These are phyloP conservation scores for Amanita exitialis DNA, from an alignment of 768 basidiomycete species.

Conservation along the genomic window DNA sequence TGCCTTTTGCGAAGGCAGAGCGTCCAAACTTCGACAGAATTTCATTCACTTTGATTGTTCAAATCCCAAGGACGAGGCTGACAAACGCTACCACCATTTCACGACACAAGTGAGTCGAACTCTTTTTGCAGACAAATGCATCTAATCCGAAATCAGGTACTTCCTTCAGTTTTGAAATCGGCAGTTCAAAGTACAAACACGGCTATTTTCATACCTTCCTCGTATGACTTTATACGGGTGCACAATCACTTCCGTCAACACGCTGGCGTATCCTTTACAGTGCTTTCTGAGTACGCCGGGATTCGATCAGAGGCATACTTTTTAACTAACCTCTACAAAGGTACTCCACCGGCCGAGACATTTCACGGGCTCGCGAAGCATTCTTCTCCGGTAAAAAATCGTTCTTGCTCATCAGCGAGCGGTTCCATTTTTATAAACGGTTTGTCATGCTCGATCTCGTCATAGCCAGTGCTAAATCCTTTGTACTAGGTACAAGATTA, in stretches of 20 bases:
- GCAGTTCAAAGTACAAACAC: slow-evolving; percentile 90
- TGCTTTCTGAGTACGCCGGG: slow-evolving; percentile 76
- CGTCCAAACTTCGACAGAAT: slow-evolving; percentile 29
- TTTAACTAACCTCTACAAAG: slow-evolving; percentile 25
- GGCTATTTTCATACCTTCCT: slow-evolving; percentile 84
- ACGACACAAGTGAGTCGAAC: slow-evolving; percentile 55
- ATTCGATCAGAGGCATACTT: not conserved
- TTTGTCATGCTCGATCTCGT: slow-evolving; percentile 17
- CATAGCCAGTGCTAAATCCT: not conserved
- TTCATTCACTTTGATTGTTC: slow-evolving; percentile 67
- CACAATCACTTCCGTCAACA: slow-evolving; percentile 78
- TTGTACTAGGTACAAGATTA: slow-evolving; percentile 68
- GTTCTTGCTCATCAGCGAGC: slow-evolving; percentile 86
- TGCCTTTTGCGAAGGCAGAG: not conserved
- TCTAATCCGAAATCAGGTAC: slow-evolving; percentile 34
- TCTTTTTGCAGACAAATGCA: not conserved
- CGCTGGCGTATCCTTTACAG: slow-evolving; percentile 59
- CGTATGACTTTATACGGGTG: slow-evolving; percentile 92
- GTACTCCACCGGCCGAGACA: slow-evolving; percentile 90
- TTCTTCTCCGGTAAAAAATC: slow-evolving; percentile 86
- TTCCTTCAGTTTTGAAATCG: slow-evolving; percentile 80
- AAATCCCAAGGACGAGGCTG: slow-evolving; percentile 68
- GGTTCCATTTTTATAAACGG: slow-evolving; percentile 98
- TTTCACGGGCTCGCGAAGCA: slow-evolving; percentile 84
- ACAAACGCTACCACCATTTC: slow-evolving; percentile 82